Base-by-base conservation (phyloP, 2,329 filamentous ascomycete genomes). In the Arachnomyces sp. region DNA sequence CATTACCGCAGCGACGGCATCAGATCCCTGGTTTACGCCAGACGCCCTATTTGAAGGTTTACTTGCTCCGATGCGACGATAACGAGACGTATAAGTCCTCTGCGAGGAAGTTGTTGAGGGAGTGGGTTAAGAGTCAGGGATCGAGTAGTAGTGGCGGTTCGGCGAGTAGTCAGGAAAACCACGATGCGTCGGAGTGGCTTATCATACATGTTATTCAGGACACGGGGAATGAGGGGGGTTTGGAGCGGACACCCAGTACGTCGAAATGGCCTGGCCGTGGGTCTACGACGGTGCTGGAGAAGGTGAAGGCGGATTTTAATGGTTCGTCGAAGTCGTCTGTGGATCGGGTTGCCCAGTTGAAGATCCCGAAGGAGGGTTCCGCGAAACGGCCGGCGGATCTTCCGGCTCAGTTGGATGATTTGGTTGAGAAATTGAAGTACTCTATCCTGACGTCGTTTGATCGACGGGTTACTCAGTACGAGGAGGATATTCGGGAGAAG, bases 161-260 rank as follows among this genome's bases (percentile, higher is more conserved):
- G 20, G 59, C 66, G 14, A 85, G 72, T 54, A 81, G 77, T 14
- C 82, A 88, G 55, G 90, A 95, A 56, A 92, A 93, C 46, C 92
- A 98, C 56, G 90, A 98, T 67, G 90, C 92, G 0, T 94, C 84
- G 51, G 92, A 98, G 62, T 96, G 89, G 84, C 70, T 98, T 49
- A 85, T 98, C 40, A 58, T 98, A 15, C 92, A 98, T 59, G 85
- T 98, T 17, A 84, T 95, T 9, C 89, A 90, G 11, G 89, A 94
- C 47, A 90, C 86, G 0, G 81, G 85, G 15, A 84, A 80, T 2
- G 53, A 72, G 54, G 65, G 70, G 17, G 67, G 77, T 2, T 25
- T 25, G 20, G 87, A 94, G 49, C 84, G 84, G 57, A 70, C 72
- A 13, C 68, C 72, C 7, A 63, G 76, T 12, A 70, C 78, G 2